These are phyloP conservation scores for Sphaerosporella brunnea DNA, from an alignment of 495 filamentous ascomycete species.

Conservation along the genomic window DNA sequence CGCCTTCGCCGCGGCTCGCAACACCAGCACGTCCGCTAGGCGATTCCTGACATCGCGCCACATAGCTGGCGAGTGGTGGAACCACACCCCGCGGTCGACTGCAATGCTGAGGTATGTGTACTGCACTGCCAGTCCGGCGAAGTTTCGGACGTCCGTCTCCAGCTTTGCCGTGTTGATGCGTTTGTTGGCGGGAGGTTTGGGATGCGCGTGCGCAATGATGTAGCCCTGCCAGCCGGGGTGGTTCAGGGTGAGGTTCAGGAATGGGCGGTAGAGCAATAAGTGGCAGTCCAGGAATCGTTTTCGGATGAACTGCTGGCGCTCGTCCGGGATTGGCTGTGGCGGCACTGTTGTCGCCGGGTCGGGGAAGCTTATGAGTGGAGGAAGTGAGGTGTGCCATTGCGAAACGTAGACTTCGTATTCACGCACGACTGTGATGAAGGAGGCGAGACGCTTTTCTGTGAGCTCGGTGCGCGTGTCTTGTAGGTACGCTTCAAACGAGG, in stretches of 20 bases:
- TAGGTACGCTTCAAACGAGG: slow-evolving; percentile 18
- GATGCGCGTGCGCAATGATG: slow-evolving; percentile 1
- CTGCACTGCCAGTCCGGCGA: slow-evolving; percentile 6
- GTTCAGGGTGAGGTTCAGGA: slow-evolving; percentile 26
- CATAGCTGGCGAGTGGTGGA: slow-evolving; percentile 9
- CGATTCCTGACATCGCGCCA: slow-evolving; percentile 13
- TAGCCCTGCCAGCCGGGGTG: slow-evolving; percentile 3
- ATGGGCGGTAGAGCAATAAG: slow-evolving; percentile 29
- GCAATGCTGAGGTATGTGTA: slow-evolving; percentile 8
- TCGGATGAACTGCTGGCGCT: slow-evolving; percentile 28
- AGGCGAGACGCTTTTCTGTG: slow-evolving; percentile 22
- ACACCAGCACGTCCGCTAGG: slow-evolving; percentile 9
- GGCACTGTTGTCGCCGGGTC: slow-evolving; percentile 20
- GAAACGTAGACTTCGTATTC: slow-evolving; percentile 29
- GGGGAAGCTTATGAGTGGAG: slow-evolving; percentile 26
- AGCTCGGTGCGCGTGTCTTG: slow-evolving; percentile 2
- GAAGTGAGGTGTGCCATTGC: slow-evolving; percentile 29
- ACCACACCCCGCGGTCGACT: slow-evolving; percentile 12
- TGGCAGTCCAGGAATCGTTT: slow-evolving; percentile 30
- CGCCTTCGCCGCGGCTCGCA: slow-evolving; percentile 7
- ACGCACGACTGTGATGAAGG: slow-evolving; percentile 17
- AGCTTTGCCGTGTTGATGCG: slow-evolving; percentile 3
- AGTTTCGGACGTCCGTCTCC: slow-evolving; percentile 10
- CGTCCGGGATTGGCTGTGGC: slow-evolving; percentile 17
- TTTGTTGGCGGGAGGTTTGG: neutral